phyloP scores from a whole-genome alignment of 768 basidiomycete species.

The Lentinula guzmanii region DNA sequence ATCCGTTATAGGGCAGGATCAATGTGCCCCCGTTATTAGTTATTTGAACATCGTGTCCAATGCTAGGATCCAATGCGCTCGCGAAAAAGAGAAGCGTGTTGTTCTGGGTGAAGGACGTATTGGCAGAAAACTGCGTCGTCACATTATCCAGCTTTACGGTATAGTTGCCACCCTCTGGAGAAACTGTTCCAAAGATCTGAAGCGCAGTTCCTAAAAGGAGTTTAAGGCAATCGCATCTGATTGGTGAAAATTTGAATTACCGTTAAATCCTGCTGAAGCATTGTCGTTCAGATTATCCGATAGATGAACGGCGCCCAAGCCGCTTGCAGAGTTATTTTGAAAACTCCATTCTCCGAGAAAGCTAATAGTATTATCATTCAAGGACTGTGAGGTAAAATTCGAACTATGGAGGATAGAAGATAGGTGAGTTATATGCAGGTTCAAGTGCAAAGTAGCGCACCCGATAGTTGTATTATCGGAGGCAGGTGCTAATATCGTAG shows the following conservation, averaged over 20 bases:
- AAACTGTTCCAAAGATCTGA: conserved; percentile 53
- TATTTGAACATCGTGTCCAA: conserved; percentile 45
- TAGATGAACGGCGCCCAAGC: conserved; percentile 12
- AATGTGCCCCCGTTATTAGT: conserved; percentile 53
- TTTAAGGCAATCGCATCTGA: background rate
- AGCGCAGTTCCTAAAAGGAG: conserved; percentile 50
- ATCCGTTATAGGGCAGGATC: conserved; percentile 40
- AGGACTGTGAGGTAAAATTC: conserved; percentile 25
- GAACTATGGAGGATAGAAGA: conserved; percentile 17
- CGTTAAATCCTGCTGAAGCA: conserved; percentile 18
- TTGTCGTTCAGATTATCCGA: conserved; percentile 22
- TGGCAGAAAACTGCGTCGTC: conserved; percentile 40
- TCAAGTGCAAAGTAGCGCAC: conserved; percentile 10
- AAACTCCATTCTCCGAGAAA: conserved; percentile 56
- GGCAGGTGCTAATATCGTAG: conserved; percentile 37
- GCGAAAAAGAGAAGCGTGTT: conserved; percentile 58
- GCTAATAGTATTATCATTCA: conserved; percentile 41
- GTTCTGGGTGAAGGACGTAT: conserved; percentile 45
- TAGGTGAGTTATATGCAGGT: background rate
- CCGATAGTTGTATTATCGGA: conserved; percentile 20
- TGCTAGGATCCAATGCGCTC: conserved; percentile 48
- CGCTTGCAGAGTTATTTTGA: conserved; percentile 10
- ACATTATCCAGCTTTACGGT: conserved; percentile 47
- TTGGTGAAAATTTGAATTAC: conserved; percentile 17
- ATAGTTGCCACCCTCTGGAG: conserved; percentile 51